A percentile compares a stretch with the other conserved stretches of the same genome.
Conservation (phyloP, 345 rosid genomes). For the Lagerstroemia speciosa region DNA sequence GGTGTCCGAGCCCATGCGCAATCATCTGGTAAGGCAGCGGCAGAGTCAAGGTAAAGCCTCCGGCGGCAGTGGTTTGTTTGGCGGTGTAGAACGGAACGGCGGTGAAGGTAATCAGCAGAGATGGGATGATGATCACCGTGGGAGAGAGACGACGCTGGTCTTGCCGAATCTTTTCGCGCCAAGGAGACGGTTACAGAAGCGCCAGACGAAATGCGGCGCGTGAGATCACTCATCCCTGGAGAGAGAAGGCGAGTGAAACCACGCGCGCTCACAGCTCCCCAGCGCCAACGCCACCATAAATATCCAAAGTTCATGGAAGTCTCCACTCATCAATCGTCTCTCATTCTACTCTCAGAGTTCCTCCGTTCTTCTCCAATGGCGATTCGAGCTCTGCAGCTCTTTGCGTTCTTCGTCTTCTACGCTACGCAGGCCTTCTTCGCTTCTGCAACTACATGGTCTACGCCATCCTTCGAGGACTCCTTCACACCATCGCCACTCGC, state of each 20-base stretch:
- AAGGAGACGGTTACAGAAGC: neutral
- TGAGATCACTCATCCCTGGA: neutral
- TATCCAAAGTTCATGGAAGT: neutral
- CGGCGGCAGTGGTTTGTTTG: neutral
- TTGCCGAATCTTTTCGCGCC: neutral
- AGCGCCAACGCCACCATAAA: neutral
- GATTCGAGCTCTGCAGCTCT: slow-evolving; percentile 4
- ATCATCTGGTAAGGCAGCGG: slow-evolving; percentile 17
- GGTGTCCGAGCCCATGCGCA: slow-evolving; percentile 49
- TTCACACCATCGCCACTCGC: neutral
- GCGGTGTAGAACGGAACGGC: slow-evolving; percentile 6
- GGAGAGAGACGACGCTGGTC: neutral
- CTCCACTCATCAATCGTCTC: no score
- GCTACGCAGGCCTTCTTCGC: neutral
- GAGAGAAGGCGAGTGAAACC: neutral
- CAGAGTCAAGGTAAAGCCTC: neutral
- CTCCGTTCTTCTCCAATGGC: slow-evolving; percentile 5
- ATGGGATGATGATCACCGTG: neutral
- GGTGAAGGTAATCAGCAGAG: slow-evolving; percentile 2
- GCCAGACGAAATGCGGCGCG: neutral
- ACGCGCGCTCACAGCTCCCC: neutral
- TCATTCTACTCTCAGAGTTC: no score
- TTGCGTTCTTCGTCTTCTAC: neutral
- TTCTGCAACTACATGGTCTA: neutral
- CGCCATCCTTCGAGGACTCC: slow-evolving; percentile 5